A percentile compares a stretch with the other conserved stretches of the same genome.
Evolutionary conservation across 371 early-diverging fungal species (phyloP).

Genomic region (Batrachochytrium dendrobatidis): DNA sequence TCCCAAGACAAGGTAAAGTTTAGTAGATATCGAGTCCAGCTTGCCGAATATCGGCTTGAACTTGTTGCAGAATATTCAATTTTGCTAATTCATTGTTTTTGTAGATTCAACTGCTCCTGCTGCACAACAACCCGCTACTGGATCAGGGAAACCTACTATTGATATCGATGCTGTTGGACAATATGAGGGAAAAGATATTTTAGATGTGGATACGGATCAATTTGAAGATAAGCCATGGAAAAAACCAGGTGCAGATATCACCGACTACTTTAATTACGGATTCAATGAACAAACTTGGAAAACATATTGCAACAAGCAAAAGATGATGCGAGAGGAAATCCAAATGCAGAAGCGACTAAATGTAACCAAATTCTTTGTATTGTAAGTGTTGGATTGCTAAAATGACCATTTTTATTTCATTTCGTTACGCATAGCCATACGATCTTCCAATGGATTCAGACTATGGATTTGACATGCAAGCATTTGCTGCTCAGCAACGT

Average conservation of each 20-base stretch:
- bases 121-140: conserved; percentile 7
- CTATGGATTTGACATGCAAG: conserved; percentile 1
- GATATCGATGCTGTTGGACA: conserved; percentile 67
- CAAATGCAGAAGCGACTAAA: conserved; percentile 21
- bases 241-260: conserved; percentile 95
- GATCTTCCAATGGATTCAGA: background rate
- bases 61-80: no score
- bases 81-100: no score
- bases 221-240: conserved; percentile 96
- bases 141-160: conserved; percentile 19
- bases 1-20: no score
- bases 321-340: conserved; percentile 62
- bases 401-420: background rate
- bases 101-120: conserved; percentile 4
- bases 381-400: background rate
- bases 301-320: conserved; percentile 85
- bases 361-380: conserved; percentile 7
- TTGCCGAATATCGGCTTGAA: no score
- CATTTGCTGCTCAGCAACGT: background rate
- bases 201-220: conserved; percentile 81
- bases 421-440: background rate
- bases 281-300: conserved; percentile 95
- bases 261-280: conserved; percentile 98
- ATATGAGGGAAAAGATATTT: conserved; percentile 70
- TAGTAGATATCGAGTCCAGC: no score